A percentile compares a stretch with the other conserved stretches of the same genome.
phyloP scores from a whole-genome alignment of 257 asterid species.

The Cruciata laevipes region DNA sequence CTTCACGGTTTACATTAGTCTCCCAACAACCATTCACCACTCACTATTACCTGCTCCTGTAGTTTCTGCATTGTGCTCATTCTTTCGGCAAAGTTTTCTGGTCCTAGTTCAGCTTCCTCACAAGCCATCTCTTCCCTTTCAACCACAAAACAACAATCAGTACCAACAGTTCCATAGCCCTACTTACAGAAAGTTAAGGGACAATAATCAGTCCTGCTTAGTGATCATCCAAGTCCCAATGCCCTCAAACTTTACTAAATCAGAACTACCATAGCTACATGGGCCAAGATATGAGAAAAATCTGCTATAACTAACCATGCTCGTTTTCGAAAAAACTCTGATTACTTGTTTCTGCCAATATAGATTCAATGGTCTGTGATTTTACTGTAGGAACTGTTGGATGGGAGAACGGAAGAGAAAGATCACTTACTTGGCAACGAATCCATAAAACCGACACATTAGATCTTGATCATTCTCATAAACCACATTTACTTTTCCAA shows the following conservation, averaged over 20 bases:
- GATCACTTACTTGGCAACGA: slow-evolving; percentile 65
- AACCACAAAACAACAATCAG: slow-evolving; percentile 8
- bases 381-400: no score
- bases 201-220: not conserved
- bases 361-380: no score
- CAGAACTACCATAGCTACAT: not conserved
- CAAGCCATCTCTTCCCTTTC: slow-evolving; percentile 86
- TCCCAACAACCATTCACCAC: not conserved
- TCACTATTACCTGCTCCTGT: slow-evolving; percentile 52
- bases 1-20: not conserved
- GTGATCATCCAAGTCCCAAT: not conserved
- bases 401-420: slow-evolving; percentile 1
- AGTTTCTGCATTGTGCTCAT: slow-evolving; percentile 43
- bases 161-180: no score
- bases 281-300: no score
- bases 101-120: slow-evolving; percentile 92
- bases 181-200: no score
- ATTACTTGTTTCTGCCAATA: no score
- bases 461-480: slow-evolving; percentile 73
- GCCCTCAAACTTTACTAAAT: not conserved
- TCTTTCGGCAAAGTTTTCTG: slow-evolving; percentile 56
- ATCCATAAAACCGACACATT: slow-evolving; percentile 70
- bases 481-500: slow-evolving; percentile 65
- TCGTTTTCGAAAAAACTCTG: no score
- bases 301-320: no score